Percentiles rank a stretch among this genome's conserved stretches.
These are phyloP conservation scores for Quercus glauca DNA, from an alignment of 306 rosid genomes.

Conservation along the genomic window DNA sequence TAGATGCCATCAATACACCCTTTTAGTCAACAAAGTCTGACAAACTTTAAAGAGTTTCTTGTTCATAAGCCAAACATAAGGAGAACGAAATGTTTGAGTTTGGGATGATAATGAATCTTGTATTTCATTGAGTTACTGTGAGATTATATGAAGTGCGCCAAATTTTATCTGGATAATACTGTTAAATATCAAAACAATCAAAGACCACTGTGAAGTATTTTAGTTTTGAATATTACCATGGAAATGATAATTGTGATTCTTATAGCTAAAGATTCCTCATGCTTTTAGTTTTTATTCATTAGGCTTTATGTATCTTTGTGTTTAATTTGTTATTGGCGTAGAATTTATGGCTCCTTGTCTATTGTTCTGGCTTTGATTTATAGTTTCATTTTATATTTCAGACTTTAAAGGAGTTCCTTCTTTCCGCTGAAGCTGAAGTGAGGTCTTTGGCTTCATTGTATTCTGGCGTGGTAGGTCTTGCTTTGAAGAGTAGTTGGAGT, in stretches of 20 bases:
- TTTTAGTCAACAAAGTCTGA: not conserved
- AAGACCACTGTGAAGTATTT: not conserved
- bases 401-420: slow-evolving; percentile 74
- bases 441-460: slow-evolving; percentile 80
- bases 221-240: not conserved
- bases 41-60: not conserved
- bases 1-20: not conserved
- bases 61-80: not conserved
- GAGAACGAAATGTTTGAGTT: not conserved
- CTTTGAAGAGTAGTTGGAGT: slow-evolving; percentile 1
- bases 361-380: not conserved
- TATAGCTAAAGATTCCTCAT: not conserved
- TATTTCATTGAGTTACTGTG: slow-evolving; percentile 13
- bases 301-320: not conserved
- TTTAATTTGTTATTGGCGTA: not conserved
- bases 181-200: not conserved
- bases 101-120: slow-evolving; percentile 9
- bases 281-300: not conserved
- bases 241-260: not conserved
- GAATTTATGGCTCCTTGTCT: not conserved
- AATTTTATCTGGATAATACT: not conserved
- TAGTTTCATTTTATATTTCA: slow-evolving; percentile 23
- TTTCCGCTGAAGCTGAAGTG: slow-evolving; percentile 83
- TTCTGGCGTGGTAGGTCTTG: slow-evolving; percentile 73
- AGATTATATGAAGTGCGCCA: slow-evolving; percentile 3